Base-by-base conservation (phyloP, 176 grass and related monocot genomes). In the Paspalum vaginatum region DNA sequence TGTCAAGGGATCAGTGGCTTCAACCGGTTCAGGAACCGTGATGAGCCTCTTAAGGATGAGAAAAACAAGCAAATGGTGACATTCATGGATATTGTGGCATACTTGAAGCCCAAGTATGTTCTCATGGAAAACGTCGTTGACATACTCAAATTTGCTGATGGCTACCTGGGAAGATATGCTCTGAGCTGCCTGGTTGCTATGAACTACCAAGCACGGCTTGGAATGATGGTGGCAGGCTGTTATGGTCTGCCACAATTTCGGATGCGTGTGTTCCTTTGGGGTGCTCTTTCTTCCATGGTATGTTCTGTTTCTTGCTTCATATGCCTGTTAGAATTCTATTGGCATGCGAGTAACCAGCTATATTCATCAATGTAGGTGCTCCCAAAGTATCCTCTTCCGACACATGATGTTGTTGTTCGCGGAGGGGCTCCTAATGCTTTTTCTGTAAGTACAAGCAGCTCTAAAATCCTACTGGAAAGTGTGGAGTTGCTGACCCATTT, bases 71-170 rank as follows among this genome's bases (percentile, higher is more conserved):
- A 98, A n/a, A 91, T 98, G 95, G 77, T 91, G 5, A 89, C 90
- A 0, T 98, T 79, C 20, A 95, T 95, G 95, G 90, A 98, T 39
- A 89, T 98, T 10, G 90, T 95, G 15, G 75, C 86, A 0, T 95
- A 90, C 26, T 71, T 98, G 10, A 89, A 91, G 50, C 95, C 92
- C 17, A 94, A 82, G 81, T 98, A 91, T 47, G 95, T 98, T 5
- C 57, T 98, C 0, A 98, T 98, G 95, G 95, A 98, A 58, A 98
- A 98, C 70, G 95, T 98, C 0, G 95, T 98, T 0, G 95, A 98
- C 49, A 95, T 98, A 61, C 43, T 98, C 0, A 98, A 93, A 44
- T 98, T 98, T 72, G 88, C 95, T 5, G 81, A 93, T 18, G 92
- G 95, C 1, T 93, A 91, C 53, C 65, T 98, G 2, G 86, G 90